Conservation (phyloP, 176 grass and related monocot genomes). For the Saccharum spontaneum region DNA sequence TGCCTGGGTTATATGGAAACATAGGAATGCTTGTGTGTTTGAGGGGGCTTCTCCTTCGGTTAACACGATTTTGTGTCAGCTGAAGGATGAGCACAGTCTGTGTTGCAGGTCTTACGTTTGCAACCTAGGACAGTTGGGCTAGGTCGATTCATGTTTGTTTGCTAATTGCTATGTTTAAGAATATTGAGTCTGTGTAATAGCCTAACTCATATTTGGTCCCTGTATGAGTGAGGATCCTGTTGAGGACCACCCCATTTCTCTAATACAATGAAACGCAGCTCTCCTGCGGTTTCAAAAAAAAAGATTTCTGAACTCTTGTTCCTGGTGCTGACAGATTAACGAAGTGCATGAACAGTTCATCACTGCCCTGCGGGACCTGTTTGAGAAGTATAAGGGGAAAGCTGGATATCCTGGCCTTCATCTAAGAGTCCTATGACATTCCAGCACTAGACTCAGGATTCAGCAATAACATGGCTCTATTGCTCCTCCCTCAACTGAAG, state of each 20-base stretch:
- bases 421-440: conserved; percentile 65
- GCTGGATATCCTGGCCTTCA: conserved; percentile 59
- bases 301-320: neutral
- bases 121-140: neutral
- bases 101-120: neutral
- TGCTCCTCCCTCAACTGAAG: neutral
- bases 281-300: neutral
- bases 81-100: neutral
- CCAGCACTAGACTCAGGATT: neutral
- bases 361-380: conserved; percentile 59
- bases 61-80: neutral
- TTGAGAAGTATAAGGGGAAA: conserved; percentile 75
- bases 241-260: neutral
- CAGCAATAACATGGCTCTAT: conserved; percentile 18
- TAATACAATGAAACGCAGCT: too few relatives aligned
- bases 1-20: neutral
- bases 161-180: neutral
- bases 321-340: conserved; percentile 57
- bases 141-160: neutral
- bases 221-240: neutral
- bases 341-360: conserved; percentile 75
- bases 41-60: neutral
- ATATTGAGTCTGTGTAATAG: neutral
- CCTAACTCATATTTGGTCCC: neutral
- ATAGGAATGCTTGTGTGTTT: neutral